Conservation (phyloP, 2,329 filamentous ascomycete species). For the Parascedosporium putredinis region DNA sequence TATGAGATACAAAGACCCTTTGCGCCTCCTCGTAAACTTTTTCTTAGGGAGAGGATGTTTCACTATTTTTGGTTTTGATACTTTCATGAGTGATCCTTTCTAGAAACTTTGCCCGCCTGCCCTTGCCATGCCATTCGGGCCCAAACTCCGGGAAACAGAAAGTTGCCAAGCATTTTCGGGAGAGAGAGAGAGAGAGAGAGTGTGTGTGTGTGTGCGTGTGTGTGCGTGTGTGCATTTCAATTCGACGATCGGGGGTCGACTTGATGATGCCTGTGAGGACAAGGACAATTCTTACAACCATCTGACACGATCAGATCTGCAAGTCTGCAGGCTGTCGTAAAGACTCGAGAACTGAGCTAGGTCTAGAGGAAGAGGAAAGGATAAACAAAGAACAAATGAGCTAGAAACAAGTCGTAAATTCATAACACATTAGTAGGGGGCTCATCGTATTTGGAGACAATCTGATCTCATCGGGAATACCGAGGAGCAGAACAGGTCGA, state of each 20-base stretch:
- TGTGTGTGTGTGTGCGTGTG: too few species aligned
- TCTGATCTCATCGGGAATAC: too few species aligned
- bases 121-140: neutral
- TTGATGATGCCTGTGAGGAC: neutral
- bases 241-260: neutral
- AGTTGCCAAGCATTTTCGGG: too few species aligned
- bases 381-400: neutral
- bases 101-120: neutral
- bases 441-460: too few species aligned
- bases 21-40: neutral
- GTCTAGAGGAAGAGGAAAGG: neutral
- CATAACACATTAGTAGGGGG: slow-evolving; percentile 6
- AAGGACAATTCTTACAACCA: neutral
- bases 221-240: too few species aligned
- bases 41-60: neutral
- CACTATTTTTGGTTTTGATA: neutral
- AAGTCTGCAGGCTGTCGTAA: too few species aligned
- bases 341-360: neutral
- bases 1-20: neutral
- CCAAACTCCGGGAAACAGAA: neutral
- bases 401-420: slow-evolving; percentile 1
- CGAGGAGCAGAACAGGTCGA: too few species aligned
- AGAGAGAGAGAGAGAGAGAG: too few species aligned
- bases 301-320: neutral
- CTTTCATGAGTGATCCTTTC: neutral